Conservation (phyloP, 139 green algal species). For the Bryopsis sp. region DNA sequence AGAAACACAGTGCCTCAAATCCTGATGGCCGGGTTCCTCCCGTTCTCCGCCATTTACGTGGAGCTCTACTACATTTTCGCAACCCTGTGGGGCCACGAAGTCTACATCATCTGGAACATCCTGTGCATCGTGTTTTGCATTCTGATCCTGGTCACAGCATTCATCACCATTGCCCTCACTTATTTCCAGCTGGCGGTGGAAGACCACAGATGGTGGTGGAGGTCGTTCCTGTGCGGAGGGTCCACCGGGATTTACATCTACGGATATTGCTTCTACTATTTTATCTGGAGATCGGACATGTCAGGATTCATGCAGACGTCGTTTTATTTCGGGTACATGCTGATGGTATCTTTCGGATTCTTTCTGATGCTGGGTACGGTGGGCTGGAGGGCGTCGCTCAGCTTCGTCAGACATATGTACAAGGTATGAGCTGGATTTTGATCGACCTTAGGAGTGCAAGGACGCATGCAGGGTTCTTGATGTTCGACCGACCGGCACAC, state of each 20-base stretch:
- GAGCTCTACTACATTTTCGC: slow-evolving; percentile 98
- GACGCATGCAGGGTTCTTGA: too few species aligned
- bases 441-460: too few species aligned
- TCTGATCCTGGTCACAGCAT: slow-evolving; percentile 85
- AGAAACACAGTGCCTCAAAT: slow-evolving; percentile 71
- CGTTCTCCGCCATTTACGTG: slow-evolving; percentile 95
- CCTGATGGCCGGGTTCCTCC: slow-evolving; percentile 87
- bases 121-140: slow-evolving; percentile 92
- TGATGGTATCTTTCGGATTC: slow-evolving; percentile 63
- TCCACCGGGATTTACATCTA: slow-evolving; percentile 76
- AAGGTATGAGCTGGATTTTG: too few species aligned
- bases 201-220: slow-evolving; percentile 77
- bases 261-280: slow-evolving; percentile 88
- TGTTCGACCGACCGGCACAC: too few species aligned
- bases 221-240: slow-evolving; percentile 68
- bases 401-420: slow-evolving; percentile 49
- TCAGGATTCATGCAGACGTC: slow-evolving; percentile 46
- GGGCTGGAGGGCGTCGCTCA: slow-evolving; percentile 54
- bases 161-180: slow-evolving; percentile 90
- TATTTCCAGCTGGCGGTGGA: slow-evolving; percentile 94
- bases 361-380: slow-evolving; percentile 78
- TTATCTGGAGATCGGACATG: slow-evolving; percentile 55
- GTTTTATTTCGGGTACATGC: slow-evolving; percentile 80
- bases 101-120: slow-evolving; percentile 92
- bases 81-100: slow-evolving; percentile 93